These are phyloP conservation scores for Potentilla sterilis DNA, from an alignment of 306 rosid genomes.

Conservation along the genomic window DNA sequence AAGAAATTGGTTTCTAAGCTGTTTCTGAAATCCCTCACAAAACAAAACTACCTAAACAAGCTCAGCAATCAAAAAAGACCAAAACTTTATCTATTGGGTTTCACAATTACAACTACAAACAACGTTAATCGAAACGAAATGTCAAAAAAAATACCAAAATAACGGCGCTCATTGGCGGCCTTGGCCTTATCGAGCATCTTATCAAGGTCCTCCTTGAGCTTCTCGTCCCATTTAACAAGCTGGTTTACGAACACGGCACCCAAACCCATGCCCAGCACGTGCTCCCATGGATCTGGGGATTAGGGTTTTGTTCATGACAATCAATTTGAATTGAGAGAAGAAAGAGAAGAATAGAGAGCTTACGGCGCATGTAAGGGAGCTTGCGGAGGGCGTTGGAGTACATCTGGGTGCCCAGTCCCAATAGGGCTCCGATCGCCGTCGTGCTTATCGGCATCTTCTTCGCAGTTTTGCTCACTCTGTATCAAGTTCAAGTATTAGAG, in stretches of 20 bases:
- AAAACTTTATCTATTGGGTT: not conserved
- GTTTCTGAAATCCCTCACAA: not conserved
- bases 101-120: not conserved
- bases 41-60: not conserved
- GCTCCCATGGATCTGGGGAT: constrained; percentile 92
- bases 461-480: not conserved
- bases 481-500: too few relatives aligned
- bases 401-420: constrained; percentile 88
- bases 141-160: constrained; percentile 47
- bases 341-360: not conserved
- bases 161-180: constrained; percentile 96
- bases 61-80: not conserved
- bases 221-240: constrained; percentile 75
- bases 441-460: constrained; percentile 63
- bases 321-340: not conserved
- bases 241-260: constrained; percentile 67
- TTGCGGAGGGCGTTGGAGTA: constrained; percentile 96
- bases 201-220: constrained; percentile 69
- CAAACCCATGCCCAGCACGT: constrained; percentile 76
- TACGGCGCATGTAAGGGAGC: constrained; percentile 99
- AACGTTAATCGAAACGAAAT: not conserved
- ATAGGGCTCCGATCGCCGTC: constrained; percentile 79
- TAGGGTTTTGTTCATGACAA: not conserved
- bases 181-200: constrained; percentile 88
- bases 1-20: not conserved